phyloP scores from a whole-genome alignment of 345 rosid genomes.

The Aegle marmelos region DNA sequence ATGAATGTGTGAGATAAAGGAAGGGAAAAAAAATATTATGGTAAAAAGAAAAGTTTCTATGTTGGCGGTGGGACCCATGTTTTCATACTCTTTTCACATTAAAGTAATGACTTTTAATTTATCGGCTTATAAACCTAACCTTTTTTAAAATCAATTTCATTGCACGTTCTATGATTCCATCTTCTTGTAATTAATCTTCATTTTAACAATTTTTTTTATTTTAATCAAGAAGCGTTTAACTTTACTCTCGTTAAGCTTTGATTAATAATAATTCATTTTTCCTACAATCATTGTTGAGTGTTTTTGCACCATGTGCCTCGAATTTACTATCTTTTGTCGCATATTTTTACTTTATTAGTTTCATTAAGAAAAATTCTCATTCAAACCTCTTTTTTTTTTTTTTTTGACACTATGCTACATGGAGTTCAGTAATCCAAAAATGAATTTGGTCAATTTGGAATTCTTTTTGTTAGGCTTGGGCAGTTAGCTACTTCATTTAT shows the following conservation, averaged over 20 bases:
- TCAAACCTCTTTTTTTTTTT: neutral
- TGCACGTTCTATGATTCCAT: neutral
- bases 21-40: neutral
- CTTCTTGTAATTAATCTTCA: neutral
- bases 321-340: too few relatives aligned
- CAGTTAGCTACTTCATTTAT: neutral
- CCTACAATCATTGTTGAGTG: neutral
- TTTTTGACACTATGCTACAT: neutral
- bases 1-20: slow-evolving; percentile 7
- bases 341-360: too few relatives aligned
- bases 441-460: slow-evolving; percentile 4
- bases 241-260: neutral
- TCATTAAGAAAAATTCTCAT: neutral
- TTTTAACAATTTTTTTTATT: neutral
- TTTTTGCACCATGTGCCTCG: neutral
- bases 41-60: slow-evolving; percentile 16
- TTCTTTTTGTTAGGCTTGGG: neutral
- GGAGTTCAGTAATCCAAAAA: neutral
- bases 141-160: neutral
- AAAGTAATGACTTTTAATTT: slow-evolving; percentile 19
- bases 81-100: slow-evolving; percentile 15
- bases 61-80: slow-evolving; percentile 19
- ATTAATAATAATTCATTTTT: neutral
- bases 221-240: neutral
- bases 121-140: slow-evolving; percentile 22